These are phyloP conservation scores for Pulveroboletus sp. DNA, from an alignment of 768 basidiomycete species.

Conservation along the genomic window DNA sequence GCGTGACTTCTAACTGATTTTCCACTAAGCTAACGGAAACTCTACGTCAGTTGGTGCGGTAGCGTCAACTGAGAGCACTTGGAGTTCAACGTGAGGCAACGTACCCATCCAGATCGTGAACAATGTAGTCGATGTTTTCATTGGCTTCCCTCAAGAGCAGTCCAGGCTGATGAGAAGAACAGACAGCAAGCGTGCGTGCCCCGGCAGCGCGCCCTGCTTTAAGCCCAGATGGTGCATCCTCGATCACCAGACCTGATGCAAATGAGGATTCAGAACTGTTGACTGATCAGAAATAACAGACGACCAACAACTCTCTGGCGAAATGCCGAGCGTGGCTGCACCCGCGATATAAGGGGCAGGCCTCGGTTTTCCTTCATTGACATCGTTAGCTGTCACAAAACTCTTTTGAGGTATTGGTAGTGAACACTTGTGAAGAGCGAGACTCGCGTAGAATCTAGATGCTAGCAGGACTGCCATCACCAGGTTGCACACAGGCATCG, in stretches of 20 bases:
- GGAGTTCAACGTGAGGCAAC: constrained; percentile 21
- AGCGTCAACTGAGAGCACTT: neutral
- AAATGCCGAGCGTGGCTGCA: constrained; percentile 49
- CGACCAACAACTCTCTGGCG: constrained; percentile 53
- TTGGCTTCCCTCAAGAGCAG: constrained; percentile 40
- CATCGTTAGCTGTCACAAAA: constrained; percentile 64
- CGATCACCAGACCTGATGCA: constrained; percentile 73
- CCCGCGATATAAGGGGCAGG: constrained; percentile 86
- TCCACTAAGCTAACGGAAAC: constrained; percentile 19
- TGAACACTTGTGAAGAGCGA: constrained; percentile 60
- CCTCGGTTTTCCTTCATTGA: constrained; percentile 76
- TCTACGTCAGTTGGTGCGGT: constrained; percentile 4
- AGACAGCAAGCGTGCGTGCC: constrained; percentile 72
- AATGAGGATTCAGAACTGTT: neutral
- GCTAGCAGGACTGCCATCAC: constrained; percentile 40
- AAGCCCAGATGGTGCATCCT: constrained; percentile 86
- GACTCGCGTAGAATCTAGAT: constrained; percentile 64
- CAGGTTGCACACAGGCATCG: neutral
- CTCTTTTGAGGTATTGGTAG: constrained; percentile 56
- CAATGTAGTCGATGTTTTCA: constrained; percentile 56
- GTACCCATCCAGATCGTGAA: constrained; percentile 64
- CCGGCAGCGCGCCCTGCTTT: constrained; percentile 73
- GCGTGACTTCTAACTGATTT: constrained; percentile 20
- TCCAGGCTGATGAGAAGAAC: constrained; percentile 68
- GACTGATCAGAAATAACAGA: neutral